Conservation (phyloP, 192 early-diverging fungal genomes). For the Backusella tuberculispora region DNA sequence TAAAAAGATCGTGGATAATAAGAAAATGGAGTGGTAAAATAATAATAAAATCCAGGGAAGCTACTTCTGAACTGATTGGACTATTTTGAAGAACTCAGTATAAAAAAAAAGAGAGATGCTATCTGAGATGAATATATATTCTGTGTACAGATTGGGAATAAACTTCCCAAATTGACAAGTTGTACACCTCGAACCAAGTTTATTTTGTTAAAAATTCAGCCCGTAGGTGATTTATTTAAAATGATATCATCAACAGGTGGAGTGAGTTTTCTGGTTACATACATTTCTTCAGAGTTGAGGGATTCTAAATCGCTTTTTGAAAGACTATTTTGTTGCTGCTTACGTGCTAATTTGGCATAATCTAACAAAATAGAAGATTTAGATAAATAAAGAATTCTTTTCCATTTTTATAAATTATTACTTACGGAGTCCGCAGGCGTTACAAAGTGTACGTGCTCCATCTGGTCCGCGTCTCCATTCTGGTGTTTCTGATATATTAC, state of each 20-base stretch:
- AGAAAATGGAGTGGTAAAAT: not conserved
- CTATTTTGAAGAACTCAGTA: too few relatives aligned
- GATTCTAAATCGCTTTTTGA: conserved; percentile 4
- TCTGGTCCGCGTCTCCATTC: conserved; percentile 95
- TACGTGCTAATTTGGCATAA: conserved; percentile 27
- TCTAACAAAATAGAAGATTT: conserved; percentile 2
- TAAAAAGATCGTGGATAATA: not conserved
- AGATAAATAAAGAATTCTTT: conserved; percentile 16
- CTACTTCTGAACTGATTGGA: too few relatives aligned
- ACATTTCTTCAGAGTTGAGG: not conserved
- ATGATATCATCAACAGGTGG: conserved; percentile 2
- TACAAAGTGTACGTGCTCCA: conserved; percentile 91
- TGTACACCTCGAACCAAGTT: too few relatives aligned
- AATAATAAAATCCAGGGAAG: too few relatives aligned
- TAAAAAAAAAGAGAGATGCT: not conserved
- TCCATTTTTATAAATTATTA: not conserved
- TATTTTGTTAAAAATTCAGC: too few relatives aligned
- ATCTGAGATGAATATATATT: not conserved
- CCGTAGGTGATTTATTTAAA: not conserved
- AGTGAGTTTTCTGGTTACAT: not conserved
- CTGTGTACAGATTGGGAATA: too few relatives aligned
- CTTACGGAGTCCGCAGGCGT: conserved; percentile 92
- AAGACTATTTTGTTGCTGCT: not conserved
- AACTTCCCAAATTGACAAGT: too few relatives aligned
- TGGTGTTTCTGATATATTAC: conserved; percentile 88